Evolutionary conservation across 306 rosid species (phyloP).

Genomic region (Rubus idaeus): DNA sequence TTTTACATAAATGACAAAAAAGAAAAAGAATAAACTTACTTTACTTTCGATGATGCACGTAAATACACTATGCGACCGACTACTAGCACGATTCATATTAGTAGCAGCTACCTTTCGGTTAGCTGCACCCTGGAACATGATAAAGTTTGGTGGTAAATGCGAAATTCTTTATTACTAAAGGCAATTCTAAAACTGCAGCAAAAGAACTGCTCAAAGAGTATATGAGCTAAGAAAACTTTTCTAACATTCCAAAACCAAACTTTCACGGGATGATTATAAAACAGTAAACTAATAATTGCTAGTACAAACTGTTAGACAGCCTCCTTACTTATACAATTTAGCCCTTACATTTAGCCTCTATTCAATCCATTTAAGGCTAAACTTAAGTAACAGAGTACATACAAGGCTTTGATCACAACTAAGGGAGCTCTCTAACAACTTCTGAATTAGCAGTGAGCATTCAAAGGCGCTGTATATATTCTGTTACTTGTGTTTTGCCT

Average conservation of each 20-base stretch:
- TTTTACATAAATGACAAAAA: background rate
- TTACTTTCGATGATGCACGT: constrained; percentile 93
- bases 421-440: background rate
- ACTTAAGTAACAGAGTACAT: background rate
- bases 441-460: background rate
- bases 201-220: background rate
- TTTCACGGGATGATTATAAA: background rate
- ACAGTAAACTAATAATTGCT: background rate
- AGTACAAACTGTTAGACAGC: background rate
- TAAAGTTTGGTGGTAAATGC: background rate
- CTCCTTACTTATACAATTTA: background rate
- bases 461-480: background rate
- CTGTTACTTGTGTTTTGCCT: background rate
- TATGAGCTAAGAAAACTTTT: background rate
- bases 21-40: constrained; percentile 41
- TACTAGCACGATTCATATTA: constrained; percentile 95
- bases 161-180: background rate
- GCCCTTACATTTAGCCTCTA: background rate
- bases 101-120: constrained; percentile 97
- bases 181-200: background rate
- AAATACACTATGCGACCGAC: constrained; percentile 98
- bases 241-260: background rate
- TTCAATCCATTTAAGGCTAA: background rate
- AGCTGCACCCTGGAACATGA: constrained; percentile 72
- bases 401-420: background rate